These are phyloP conservation scores for Boletus reticuloceps DNA, from an alignment of 768 basidiomycete species.

Conservation along the genomic window DNA sequence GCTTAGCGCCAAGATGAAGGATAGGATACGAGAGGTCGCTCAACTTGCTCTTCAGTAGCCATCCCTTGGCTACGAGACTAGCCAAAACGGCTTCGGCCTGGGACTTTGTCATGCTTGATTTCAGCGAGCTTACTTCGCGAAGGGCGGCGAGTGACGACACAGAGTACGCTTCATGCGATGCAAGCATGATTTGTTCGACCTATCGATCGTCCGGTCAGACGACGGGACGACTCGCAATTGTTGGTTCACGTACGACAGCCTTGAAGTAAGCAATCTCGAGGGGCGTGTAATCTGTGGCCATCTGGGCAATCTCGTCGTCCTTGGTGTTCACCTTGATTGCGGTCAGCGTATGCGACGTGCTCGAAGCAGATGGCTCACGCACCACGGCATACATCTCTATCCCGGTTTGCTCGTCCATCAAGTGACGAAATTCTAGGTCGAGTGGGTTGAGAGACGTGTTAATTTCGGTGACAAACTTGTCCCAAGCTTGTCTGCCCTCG, in stretches of 20 bases:
- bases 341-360: neutral
- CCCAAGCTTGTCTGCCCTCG: slow-evolving; percentile 50
- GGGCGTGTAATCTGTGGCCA: slow-evolving; percentile 80
- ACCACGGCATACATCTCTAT: slow-evolving; percentile 69
- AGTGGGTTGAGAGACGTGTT: slow-evolving; percentile 65
- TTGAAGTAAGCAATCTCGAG: slow-evolving; percentile 84
- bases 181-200: slow-evolving; percentile 87
- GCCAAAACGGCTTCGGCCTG: slow-evolving; percentile 70
- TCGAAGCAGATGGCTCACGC: slow-evolving; percentile 21
- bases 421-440: slow-evolving; percentile 67
- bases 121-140: slow-evolving; percentile 62
- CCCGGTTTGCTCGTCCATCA: slow-evolving; percentile 64
- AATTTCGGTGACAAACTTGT: slow-evolving; percentile 54
- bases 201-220: slow-evolving; percentile 28
- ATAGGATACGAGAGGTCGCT: slow-evolving; percentile 24
- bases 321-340: slow-evolving; percentile 69
- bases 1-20: neutral
- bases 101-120: slow-evolving; percentile 65
- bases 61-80: slow-evolving; percentile 83
- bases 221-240: too few relatives aligned
- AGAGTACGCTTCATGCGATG: slow-evolving; percentile 70
- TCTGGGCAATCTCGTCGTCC: slow-evolving; percentile 77
- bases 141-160: slow-evolving; percentile 76
- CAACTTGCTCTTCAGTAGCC: slow-evolving; percentile 73
- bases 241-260: slow-evolving; percentile 55